Evolutionary conservation across 768 basidiomycete species (phyloP).

Genomic region (Kwoniella bestiolae): DNA sequence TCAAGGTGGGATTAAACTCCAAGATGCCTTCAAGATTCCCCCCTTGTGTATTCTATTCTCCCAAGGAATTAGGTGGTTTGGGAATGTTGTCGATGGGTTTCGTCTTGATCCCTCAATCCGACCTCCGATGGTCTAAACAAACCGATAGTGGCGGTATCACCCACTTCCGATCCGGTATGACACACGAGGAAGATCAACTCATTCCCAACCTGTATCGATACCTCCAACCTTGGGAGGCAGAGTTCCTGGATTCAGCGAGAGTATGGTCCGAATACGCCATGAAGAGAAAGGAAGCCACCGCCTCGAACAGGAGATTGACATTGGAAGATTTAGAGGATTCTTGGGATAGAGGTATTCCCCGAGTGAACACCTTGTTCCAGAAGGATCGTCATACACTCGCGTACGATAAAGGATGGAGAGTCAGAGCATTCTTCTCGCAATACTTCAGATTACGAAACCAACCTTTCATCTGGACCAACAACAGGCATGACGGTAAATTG

Average conservation of each 20-base stretch:
- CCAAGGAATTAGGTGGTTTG: constrained; percentile 96
- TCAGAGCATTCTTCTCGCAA: constrained; percentile 96
- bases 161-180: constrained; percentile 99
- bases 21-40: constrained; percentile 99
- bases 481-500: constrained; percentile 92
- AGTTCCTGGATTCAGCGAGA: constrained; percentile 95
- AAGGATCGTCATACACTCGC: constrained; percentile 96
- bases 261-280: constrained; percentile 99
- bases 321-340: constrained; percentile 97
- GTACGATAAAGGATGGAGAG: constrained; percentile 99
- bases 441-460: constrained; percentile 76
- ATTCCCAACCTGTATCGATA: constrained; percentile 98
- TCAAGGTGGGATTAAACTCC: constrained; percentile 98
- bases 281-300: constrained; percentile 99
- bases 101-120: constrained; percentile 96
- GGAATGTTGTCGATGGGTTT: constrained; percentile 99
- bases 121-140: constrained; percentile 96
- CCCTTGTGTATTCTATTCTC: constrained; percentile 84
- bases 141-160: constrained; percentile 96
- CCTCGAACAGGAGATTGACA: constrained; percentile 93
- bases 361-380: constrained; percentile 99
- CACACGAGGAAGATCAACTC: constrained; percentile 66
- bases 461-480: constrained; percentile 99
- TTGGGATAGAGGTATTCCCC: constrained; percentile 90
- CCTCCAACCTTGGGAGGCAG: constrained; percentile 95